These are phyloP conservation scores for Apiotrichum brassicae DNA, from an alignment of 1,284 basidiomycete species.

Conservation along the genomic window DNA sequence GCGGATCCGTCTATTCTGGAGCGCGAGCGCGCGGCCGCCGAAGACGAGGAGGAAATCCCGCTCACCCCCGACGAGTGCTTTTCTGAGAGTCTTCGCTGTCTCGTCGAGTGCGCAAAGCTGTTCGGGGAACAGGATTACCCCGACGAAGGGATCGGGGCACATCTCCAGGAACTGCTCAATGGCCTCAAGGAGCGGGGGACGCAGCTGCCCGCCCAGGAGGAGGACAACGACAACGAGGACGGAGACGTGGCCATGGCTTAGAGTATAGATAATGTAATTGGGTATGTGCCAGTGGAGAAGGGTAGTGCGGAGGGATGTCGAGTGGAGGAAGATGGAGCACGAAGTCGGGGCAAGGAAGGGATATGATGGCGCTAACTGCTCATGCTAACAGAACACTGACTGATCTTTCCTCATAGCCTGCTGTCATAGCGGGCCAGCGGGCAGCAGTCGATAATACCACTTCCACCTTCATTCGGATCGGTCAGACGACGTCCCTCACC, in stretches of 20 bases:
- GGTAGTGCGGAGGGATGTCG: too few species aligned
- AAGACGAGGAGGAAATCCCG: constrained; percentile 50
- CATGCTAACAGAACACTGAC: too few species aligned
- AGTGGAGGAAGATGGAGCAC: too few species aligned
- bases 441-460: too few species aligned
- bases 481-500: too few species aligned
- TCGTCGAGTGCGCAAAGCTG: constrained; percentile 73
- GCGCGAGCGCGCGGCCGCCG: constrained; percentile 16
- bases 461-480: too few species aligned
- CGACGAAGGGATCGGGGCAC: constrained; percentile 71
- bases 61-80: constrained; percentile 72
- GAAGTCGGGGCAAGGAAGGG: too few species aligned
- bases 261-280: too few species aligned
- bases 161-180: constrained; percentile 65
- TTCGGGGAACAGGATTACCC: constrained; percentile 65
- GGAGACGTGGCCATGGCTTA: constrained; percentile 58
- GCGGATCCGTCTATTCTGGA: constrained; percentile 22
- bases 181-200: constrained; percentile 66
- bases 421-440: too few species aligned
- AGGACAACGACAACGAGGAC: constrained; percentile 43
- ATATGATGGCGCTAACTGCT: too few species aligned
- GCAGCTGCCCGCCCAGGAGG: constrained; percentile 56
- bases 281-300: too few species aligned
- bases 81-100: constrained; percentile 68
- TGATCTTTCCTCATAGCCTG: too few species aligned